phyloP scores from a whole-genome alignment of 169 alveolate species.

The Eimeria praecox region DNA sequence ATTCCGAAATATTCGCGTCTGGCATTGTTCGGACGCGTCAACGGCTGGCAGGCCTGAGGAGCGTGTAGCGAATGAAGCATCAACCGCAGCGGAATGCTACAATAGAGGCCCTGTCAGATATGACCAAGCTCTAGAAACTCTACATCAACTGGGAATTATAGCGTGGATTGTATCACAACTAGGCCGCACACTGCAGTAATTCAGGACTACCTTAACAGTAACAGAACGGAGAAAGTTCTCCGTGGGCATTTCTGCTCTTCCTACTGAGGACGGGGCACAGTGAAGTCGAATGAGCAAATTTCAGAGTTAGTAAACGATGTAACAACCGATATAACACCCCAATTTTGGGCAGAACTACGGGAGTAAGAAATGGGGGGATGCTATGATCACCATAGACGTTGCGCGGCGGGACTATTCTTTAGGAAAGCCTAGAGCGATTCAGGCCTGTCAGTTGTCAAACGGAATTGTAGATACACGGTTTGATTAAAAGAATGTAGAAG shows the following conservation, averaged over 20 bases:
- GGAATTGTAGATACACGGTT: not conserved
- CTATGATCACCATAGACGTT: not conserved
- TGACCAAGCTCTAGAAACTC: not conserved
- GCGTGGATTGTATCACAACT: not conserved
- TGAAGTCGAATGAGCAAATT: not conserved
- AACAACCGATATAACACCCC: not conserved
- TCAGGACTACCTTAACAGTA: not conserved
- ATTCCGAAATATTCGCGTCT: not conserved
- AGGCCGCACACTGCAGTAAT: not conserved
- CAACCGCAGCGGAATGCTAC: not conserved
- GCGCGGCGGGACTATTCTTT: not conserved
- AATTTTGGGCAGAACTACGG: not conserved
- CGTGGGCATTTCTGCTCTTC: not conserved
- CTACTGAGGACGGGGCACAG: not conserved
- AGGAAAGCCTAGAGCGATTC: not conserved
- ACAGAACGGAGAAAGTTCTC: not conserved
- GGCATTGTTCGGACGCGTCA: not conserved
- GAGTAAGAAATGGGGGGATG: not conserved
- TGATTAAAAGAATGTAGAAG: not conserved
- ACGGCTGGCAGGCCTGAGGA: not conserved
- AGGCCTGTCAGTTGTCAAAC: not conserved
- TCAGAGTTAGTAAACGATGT: not conserved
- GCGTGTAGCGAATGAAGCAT: not conserved
- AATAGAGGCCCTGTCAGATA: not conserved
- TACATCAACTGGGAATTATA: not conserved